phyloP scores from a whole-genome alignment of 768 basidiomycete genomes.

The Termitomyces sp. region DNA sequence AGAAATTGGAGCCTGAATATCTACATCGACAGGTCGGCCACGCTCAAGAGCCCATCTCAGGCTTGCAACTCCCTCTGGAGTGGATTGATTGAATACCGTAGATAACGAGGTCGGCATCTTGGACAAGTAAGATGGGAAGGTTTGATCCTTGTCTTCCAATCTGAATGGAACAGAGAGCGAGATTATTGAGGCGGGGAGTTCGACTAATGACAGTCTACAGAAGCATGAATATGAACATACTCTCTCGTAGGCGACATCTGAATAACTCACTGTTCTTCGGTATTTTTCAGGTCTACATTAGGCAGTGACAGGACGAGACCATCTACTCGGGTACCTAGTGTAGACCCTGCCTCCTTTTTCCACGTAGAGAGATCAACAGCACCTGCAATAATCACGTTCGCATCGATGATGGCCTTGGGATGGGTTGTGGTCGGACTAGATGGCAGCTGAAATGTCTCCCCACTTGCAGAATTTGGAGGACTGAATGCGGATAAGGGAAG shows the following conservation, averaged over 20 bases:
- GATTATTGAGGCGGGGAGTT: conserved; percentile 32
- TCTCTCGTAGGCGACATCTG: neutral
- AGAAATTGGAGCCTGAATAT: conserved; percentile 52
- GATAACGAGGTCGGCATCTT: conserved; percentile 48
- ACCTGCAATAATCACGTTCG: conserved; percentile 48
- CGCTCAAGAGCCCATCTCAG: conserved; percentile 63
- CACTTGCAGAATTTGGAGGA: conserved; percentile 62
- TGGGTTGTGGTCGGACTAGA: conserved; percentile 64
- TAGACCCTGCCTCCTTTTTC: conserved; percentile 45
- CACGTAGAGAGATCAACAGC: conserved; percentile 42
- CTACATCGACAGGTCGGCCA: conserved; percentile 65
- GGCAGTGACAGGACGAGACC: conserved; percentile 57
- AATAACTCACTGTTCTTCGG: conserved; percentile 42
- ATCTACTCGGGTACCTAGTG: conserved; percentile 37
- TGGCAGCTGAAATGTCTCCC: conserved; percentile 62
- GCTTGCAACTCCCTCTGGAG: conserved; percentile 46
- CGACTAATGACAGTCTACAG: conserved; percentile 10
- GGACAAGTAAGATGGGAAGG: conserved; percentile 34
- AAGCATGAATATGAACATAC: neutral
- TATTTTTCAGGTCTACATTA: conserved; percentile 35
- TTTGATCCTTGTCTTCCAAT: conserved; percentile 41
- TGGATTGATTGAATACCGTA: conserved; percentile 47
- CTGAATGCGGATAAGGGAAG: conserved; percentile 75
- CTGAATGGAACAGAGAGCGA: conserved; percentile 60
- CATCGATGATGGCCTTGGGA: conserved; percentile 63